A percentile compares a stretch with the other conserved stretches of the same genome.
Conservation (phyloP, 345 rosid genomes). For the Toxicodendron radicans region DNA sequence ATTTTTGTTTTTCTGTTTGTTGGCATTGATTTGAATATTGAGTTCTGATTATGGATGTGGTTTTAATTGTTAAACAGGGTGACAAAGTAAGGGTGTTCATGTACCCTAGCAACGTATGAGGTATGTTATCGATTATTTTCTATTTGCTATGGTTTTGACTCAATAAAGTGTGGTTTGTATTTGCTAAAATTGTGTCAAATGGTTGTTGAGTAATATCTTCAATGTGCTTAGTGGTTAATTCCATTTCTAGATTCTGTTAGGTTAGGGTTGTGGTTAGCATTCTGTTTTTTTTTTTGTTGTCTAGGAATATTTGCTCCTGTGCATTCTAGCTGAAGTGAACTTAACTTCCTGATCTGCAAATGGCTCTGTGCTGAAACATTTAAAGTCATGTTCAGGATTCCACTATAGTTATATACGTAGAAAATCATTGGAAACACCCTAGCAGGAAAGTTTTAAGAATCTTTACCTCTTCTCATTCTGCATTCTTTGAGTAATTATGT, state of each 20-base stretch:
- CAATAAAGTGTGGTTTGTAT: too few species aligned
- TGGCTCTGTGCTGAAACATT: too few species aligned
- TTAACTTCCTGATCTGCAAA: neutral
- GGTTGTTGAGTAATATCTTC: too few species aligned
- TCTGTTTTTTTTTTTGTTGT: neutral
- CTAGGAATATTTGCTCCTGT: neutral
- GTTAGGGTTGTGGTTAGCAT: neutral
- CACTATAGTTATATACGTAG: too few species aligned
- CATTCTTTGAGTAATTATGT: neutral
- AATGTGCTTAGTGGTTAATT: neutral
- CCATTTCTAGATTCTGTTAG: too few species aligned
- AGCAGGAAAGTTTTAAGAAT: neutral
- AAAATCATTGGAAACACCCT: neutral
- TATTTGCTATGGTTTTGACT: neutral
- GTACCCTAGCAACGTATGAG: constrained; percentile 55
- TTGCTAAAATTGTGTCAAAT: neutral
- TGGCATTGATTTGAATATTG: neutral
- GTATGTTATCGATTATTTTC: neutral
- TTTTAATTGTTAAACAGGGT: constrained; percentile 35
- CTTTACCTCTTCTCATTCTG: neutral
- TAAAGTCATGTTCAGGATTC: too few species aligned
- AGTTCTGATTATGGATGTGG: neutral
- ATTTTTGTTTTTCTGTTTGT: neutral
- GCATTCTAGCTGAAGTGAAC: neutral
- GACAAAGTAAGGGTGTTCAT: constrained; percentile 58